Conservation (phyloP, 441 rosid genomes). For the Populus trichocarpa region DNA sequence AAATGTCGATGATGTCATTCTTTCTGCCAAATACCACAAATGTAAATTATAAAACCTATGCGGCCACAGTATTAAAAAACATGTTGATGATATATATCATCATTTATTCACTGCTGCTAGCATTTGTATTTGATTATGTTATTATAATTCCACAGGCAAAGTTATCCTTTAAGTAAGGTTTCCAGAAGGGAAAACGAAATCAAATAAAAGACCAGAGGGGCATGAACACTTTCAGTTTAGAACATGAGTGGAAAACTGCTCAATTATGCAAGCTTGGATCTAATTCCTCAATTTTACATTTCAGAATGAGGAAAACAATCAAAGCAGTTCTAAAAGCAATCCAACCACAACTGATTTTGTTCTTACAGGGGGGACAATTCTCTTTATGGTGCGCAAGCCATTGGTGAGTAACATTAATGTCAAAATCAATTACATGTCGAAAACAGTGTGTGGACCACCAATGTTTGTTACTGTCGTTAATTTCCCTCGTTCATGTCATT, state of each 20-base stretch:
- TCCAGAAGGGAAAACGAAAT: not conserved
- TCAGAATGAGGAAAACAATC: too few species aligned
- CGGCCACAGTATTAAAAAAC: not conserved
- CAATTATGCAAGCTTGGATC: not conserved
- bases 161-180: not conserved
- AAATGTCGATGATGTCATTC: not conserved
- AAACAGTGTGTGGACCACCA: constrained; percentile 2
- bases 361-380: not conserved
- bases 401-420: constrained; percentile 6
- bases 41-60: not conserved
- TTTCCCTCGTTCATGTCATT: constrained; percentile 23
- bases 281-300: too few species aligned
- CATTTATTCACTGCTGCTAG: not conserved
- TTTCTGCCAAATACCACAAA: not conserved
- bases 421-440: constrained; percentile 18
- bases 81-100: not conserved
- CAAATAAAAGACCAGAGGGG: too few species aligned
- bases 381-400: constrained; percentile 1
- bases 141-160: too few species aligned
- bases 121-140: too few species aligned
- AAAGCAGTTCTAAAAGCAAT: not conserved
- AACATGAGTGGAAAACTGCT: not conserved
- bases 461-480: constrained; percentile 9
- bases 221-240: not conserved
- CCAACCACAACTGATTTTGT: not conserved